Evolutionary conservation across 2,329 filamentous ascomycete genomes (phyloP).

Genomic region (Scytalidium sp.): DNA sequence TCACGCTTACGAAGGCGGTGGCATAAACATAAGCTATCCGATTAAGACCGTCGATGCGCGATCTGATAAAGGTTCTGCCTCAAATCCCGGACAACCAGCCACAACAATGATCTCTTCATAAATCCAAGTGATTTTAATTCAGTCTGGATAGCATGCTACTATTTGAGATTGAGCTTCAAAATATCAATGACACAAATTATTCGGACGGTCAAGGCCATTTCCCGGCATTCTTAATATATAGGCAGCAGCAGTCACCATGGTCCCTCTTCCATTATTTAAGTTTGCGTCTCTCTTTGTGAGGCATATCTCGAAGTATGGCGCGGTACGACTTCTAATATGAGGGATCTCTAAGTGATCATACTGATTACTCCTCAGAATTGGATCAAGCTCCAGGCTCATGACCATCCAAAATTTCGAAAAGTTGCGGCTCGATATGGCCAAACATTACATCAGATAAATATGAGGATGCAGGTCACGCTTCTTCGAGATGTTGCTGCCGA

Average conservation of each 20-base stretch:
- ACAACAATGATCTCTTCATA: not conserved
- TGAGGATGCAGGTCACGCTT: constrained; percentile 59
- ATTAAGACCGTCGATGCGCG: not conserved
- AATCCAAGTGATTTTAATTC: not conserved
- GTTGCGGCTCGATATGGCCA: constrained; percentile 63
- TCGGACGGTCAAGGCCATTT: not conserved
- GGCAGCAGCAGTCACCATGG: constrained; percentile 42
- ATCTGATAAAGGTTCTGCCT: not conserved
- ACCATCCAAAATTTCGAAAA: constrained; percentile 57
- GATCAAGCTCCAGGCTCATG: constrained; percentile 64
- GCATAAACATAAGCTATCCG: not conserved
- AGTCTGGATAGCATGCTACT: not conserved
- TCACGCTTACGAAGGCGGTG: not conserved
- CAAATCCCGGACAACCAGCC: not conserved
- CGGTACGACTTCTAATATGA: constrained; percentile 44
- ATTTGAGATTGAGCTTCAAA: not conserved
- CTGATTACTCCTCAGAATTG: constrained; percentile 46
- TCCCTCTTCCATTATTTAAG: constrained; percentile 65
- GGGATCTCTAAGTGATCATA: not conserved
- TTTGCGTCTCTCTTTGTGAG: constrained; percentile 61
- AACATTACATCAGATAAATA: constrained; percentile 63
- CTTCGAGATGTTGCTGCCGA: constrained; percentile 57
- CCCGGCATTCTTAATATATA: not conserved
- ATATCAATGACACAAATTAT: not conserved
- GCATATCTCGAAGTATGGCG: constrained; percentile 67